Evolutionary conservation across 2,329 filamentous ascomycete genomes (phyloP), one percentile per base, ranked within the genome.

Genomic region (Cadophora gregata): DNA sequence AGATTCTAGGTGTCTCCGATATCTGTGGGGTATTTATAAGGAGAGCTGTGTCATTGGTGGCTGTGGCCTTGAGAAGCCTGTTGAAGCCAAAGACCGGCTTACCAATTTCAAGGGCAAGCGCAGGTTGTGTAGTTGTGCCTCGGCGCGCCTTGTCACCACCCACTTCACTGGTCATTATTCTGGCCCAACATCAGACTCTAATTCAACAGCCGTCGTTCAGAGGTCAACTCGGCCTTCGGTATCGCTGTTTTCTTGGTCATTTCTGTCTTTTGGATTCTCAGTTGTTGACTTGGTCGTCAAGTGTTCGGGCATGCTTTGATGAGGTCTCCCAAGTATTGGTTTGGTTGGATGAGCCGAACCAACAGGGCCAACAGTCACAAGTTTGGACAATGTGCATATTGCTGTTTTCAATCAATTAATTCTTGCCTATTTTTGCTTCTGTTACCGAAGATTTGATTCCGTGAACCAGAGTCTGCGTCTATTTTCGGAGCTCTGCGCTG

Each of bases 1-100:
- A 56, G 42, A 47, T 51, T 29, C 16, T 33, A n/a, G 62, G 66
- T 50, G 65, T 69, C 14, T 25, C 65, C 50, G 59, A 64, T 53
- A 59, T 50, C 42, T 51, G 29, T 53, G 62, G 62, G 53, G 59
- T 24, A n/a, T n/a, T n/a, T n/a, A n/a, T 50, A 5, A 19, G 9
- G 6, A n/a, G 24, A 14, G 24, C 10, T 24, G 12, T 48, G 27
- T 60, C 58, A 60, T 60, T 60, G 58, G 58, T 47, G 14, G 38
- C 42, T 10, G 24, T 38, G 16, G 10, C 19, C 31, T 12, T 7
- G 19, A 31, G 24, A 19, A 29, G 21, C 33, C n/a, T n/a, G n/a
- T n/a, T n/a, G n/a, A n/a, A n/a, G n/a, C n/a, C n/a, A n/a, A 19
- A 24, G 16, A 10, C 24, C 16, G 19, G 56, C 56, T 59, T 33